phyloP scores from a whole-genome alignment of 805 yeast genomes.

The Kurtzmaniella fragi region DNA sequence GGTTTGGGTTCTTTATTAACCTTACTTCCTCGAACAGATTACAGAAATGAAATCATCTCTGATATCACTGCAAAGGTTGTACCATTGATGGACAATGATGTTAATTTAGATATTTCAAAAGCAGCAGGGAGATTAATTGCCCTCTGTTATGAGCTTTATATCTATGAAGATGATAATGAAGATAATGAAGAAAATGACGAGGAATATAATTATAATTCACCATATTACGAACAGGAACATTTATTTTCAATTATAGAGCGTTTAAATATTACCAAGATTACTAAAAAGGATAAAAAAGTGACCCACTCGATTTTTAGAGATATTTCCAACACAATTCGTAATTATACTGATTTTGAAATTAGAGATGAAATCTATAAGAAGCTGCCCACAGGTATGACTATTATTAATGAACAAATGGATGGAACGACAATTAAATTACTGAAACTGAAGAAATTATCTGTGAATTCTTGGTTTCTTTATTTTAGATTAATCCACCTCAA shows the following conservation, averaged over 20 bases:
- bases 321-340: conserved; percentile 44
- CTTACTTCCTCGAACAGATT: conserved; percentile 38
- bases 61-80: conserved; percentile 37
- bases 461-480: conserved; percentile 48
- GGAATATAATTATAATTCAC: conserved; percentile 42
- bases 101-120: conserved; percentile 41
- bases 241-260: conserved; percentile 35
- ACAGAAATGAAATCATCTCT: conserved; percentile 33
- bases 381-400: conserved; percentile 31
- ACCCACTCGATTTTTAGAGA: conserved; percentile 58
- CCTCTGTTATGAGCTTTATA: conserved; percentile 48
- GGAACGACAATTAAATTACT: conserved; percentile 36
- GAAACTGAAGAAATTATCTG: conserved; percentile 41
- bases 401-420: conserved; percentile 24
- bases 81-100: conserved; percentile 38
- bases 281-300: conserved; percentile 60
- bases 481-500: conserved; percentile 43
- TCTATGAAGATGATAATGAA: conserved; percentile 33
- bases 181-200: conserved; percentile 32
- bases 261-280: conserved; percentile 50
- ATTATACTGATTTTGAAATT: conserved; percentile 28
- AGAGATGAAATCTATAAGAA: conserved; percentile 32
- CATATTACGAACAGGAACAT: conserved; percentile 51
- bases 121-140: conserved; percentile 56
- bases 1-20: conserved; percentile 43